A percentile compares a stretch with the other conserved stretches of the same genome.
phyloP scores from a whole-genome alignment of 352 stramenopile species.

The Phytopythium montanum region DNA sequence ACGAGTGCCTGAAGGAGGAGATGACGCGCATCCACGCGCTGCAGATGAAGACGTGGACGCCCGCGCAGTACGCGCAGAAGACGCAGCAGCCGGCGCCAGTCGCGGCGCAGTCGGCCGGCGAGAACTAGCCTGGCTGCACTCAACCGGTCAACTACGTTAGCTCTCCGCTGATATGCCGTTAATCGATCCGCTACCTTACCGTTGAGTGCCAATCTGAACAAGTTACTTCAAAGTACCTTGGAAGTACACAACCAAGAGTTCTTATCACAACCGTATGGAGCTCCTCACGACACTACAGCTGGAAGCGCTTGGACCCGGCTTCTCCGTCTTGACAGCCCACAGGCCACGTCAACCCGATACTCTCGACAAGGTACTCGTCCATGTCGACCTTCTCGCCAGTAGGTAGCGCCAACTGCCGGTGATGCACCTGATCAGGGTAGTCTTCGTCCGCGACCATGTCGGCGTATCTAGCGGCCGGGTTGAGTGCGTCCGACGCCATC shows the following conservation, averaged over 20 bases:
- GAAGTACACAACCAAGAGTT: not conserved
- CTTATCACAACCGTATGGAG: not conserved
- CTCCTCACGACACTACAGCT: not conserved
- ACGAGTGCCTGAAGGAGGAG: conserved; percentile 78
- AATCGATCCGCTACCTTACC: not conserved
- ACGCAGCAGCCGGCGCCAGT: conserved; percentile 53
- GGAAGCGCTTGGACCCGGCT: conserved; percentile 3
- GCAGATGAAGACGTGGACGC: conserved; percentile 87
- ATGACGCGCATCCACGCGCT: conserved; percentile 84
- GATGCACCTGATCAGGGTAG: conserved; percentile 17
- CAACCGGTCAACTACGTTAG: too few species aligned
- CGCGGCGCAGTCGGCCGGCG: conserved; percentile 43
- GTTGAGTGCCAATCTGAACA: not conserved
- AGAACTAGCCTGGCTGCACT: conserved; percentile 33
- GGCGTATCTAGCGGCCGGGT: conserved; percentile 27
- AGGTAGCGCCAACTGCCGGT: conserved; percentile 14
- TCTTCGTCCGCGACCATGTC: conserved; percentile 31
- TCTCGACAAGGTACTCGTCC: conserved; percentile 41
- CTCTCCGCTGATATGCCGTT: too few species aligned
- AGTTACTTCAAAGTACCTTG: not conserved
- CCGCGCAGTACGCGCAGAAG: conserved; percentile 79
- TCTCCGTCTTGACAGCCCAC: not conserved
- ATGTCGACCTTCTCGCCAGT: conserved; percentile 21
- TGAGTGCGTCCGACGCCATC: conserved; percentile 20
- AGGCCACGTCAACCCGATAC: conserved; percentile 29